Base-by-base conservation (phyloP, 2,329 filamentous ascomycete species). In the Aureobasidium sp. region DNA sequence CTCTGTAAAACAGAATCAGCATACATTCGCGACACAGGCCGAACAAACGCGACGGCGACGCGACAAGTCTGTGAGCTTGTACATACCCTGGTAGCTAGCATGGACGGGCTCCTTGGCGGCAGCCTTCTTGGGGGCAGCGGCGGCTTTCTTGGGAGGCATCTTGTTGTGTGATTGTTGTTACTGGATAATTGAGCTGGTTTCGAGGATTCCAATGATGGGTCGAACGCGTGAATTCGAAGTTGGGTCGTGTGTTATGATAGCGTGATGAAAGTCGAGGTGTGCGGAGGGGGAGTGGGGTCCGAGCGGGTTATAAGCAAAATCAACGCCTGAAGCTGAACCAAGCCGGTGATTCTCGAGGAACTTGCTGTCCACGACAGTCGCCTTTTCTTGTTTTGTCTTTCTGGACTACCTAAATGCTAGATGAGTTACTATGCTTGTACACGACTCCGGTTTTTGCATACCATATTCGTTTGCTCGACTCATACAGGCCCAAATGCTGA, bases 131-230 rank as follows among this genome's bases (percentile, higher is more conserved):
- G 82, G 72, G 68, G 82, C 78, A 69, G 80, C 58, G 64, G 68
- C 66, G 68, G 79, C 75, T 77, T 86, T 86, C 80, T 87, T 88
- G 70, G 85, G 82, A 81, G 84, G 79, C 86, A 88, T 88, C 71
- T 70, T 79, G 69, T 55, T 59, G 66, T 47, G 55, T 59, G 49
- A 4, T 70, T 65, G 65, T 70, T 63, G 65, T 64, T 65, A 66
- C 62, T 53, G 51, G 48, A 39, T 65, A 66, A 70, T 68, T 63
- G 66, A 61, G 55, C 62, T 61, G 67, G 67, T 68, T 68, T 68
- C 67, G 69, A 67, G 68, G 73, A 66, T 70, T 74, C 68, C 62
- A 73, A 71, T 69, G 73, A 76, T 65, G 62, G 66, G 62, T 63
- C 48, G 51, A 62, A 58, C 48, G 63, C 62, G 64, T 51, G 53